phyloP scores from a whole-genome alignment of 2,329 filamentous ascomycete genomes.

The Claviceps spartinae region DNA sequence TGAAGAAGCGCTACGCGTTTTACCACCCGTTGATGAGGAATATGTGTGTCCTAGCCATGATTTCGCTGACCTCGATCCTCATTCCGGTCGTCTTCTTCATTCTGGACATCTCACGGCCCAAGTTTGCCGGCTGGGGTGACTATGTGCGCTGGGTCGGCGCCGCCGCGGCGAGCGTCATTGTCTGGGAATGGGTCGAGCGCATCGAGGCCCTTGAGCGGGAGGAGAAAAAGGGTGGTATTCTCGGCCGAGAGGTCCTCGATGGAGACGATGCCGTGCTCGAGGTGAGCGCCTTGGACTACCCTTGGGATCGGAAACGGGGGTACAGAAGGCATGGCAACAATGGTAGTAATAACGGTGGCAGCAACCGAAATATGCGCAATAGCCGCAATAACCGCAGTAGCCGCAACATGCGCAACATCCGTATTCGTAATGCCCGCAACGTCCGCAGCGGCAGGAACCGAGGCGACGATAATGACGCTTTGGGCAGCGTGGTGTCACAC shows the following conservation, averaged over 20 bases:
- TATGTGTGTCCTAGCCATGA: conserved; percentile 63
- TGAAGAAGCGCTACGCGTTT: conserved; percentile 81
- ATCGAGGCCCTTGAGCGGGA: conserved; percentile 87
- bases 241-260: conserved; percentile 84
- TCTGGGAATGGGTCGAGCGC: conserved; percentile 95
- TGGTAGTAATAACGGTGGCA: conserved; percentile 10
- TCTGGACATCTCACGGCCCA: conserved; percentile 72
- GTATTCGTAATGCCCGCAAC: not conserved
- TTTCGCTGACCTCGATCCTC: conserved; percentile 70
- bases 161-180: conserved; percentile 85
- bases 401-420: conserved; percentile 13
- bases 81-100: conserved; percentile 91
- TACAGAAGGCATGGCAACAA: conserved; percentile 22
- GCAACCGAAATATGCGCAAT: conserved; percentile 10
- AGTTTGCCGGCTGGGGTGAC: conserved; percentile 84
- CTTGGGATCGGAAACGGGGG: conserved; percentile 30
- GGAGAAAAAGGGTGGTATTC: conserved; percentile 84
- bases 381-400: conserved; percentile 16
- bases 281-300: conserved; percentile 35
- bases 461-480: not conserved
- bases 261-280: conserved; percentile 91
- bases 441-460: not conserved
- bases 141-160: conserved; percentile 96
- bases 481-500: not conserved
- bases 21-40: conserved; percentile 86